Evolutionary conservation across 495 filamentous ascomycete genomes (phyloP).

Genomic region (Penicillium parvum): DNA sequence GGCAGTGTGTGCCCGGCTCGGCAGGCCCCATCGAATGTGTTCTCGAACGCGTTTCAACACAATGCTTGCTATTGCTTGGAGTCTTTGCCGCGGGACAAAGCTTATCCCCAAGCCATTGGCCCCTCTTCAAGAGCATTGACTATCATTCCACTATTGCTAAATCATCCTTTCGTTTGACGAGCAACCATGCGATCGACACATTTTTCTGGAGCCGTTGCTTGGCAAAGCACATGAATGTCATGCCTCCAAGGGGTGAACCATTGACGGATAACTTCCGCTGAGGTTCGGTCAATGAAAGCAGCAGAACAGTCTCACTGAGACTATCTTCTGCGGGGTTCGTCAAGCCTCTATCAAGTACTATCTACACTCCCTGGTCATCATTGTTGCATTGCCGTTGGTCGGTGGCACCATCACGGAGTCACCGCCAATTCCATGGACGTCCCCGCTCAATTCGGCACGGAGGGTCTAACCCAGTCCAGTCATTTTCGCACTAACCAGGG

Average conservation of each 20-base stretch:
- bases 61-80: too few relatives aligned
- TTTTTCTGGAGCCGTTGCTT: constrained; percentile 1
- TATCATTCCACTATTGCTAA: constrained; percentile 12
- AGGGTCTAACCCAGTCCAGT: constrained; percentile 1
- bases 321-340: constrained; percentile 4
- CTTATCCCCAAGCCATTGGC: constrained; percentile 15
- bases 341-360: background rate
- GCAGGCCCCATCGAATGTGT: background rate
- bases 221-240: constrained; percentile 5
- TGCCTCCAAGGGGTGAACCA: too few relatives aligned
- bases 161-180: constrained; percentile 4
- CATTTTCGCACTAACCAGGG: background rate
- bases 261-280: background rate
- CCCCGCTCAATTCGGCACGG: constrained; percentile 4
- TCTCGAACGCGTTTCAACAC: background rate
- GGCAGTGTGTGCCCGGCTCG: background rate
- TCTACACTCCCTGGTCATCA: background rate
- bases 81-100: constrained; percentile 5
- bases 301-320: too few relatives aligned
- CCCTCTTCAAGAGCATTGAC: constrained; percentile 3
- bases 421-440: background rate
- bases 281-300: background rate
- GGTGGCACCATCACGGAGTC: background rate
- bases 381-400: constrained; percentile 2
- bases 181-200: constrained; percentile 4